Percentiles rank a stretch among this genome's conserved stretches.
These are phyloP conservation scores for Malus orientalis DNA, from an alignment of 306 rosid species.

Conservation along the genomic window DNA sequence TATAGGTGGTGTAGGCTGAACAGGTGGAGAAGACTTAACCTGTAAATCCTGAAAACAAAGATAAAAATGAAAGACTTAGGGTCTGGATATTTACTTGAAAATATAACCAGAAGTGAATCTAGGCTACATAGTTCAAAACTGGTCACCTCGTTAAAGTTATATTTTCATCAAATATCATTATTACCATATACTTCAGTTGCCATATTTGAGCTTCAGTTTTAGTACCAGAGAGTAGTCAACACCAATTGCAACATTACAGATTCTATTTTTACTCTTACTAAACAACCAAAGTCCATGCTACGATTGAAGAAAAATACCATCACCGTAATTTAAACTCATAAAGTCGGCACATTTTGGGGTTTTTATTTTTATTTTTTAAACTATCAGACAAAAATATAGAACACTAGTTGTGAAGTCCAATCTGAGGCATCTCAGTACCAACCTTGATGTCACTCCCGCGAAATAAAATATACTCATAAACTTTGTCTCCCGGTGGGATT, in stretches of 20 bases:
- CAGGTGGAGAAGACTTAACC: constrained; percentile 81
- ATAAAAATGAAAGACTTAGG: not conserved
- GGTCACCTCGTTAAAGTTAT: not conserved
- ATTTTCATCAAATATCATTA: not conserved
- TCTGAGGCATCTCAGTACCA: not conserved
- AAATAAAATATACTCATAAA: constrained; percentile 82
- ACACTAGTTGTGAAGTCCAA: not conserved
- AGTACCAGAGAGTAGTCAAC: not conserved
- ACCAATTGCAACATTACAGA: not conserved
- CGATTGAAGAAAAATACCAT: not conserved
- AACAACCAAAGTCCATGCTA: not conserved
- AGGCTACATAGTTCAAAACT: not conserved
- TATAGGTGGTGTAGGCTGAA: constrained; percentile 52
- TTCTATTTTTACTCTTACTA: not conserved
- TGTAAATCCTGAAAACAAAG: constrained; percentile 66
- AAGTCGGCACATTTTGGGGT: not conserved
- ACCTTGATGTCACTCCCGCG: constrained; percentile 95
- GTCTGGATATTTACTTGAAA: not conserved
- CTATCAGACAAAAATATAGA: not conserved
- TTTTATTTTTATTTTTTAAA: not conserved
- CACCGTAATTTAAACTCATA: not conserved
- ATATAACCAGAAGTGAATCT: not conserved
- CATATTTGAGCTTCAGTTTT: not conserved
- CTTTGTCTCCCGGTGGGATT: constrained; percentile 75
- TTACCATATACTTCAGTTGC: not conserved